Percentiles rank a stretch among this genome's conserved stretches.
phyloP scores from a whole-genome alignment of 129 eudicot genomes.

The Scalesia atractyloides region DNA sequence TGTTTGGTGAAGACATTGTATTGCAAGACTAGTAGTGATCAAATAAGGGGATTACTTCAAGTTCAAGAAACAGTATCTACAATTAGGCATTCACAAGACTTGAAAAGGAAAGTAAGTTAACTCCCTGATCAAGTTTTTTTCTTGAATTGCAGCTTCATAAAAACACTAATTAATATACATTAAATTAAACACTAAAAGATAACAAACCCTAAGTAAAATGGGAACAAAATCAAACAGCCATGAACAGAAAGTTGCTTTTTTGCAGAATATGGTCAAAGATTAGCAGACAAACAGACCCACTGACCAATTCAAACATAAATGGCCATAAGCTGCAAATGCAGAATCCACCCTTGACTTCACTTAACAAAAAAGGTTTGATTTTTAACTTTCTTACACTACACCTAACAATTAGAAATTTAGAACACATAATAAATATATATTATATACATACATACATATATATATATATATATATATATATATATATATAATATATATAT shows the following conservation, averaged over 20 bases:
- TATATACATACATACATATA: too few species aligned
- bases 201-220: background rate
- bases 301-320: conserved; percentile 14
- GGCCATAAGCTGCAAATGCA: conserved; percentile 2
- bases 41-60: conserved; percentile 12
- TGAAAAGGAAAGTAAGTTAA: background rate
- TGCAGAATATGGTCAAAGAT: conserved; percentile 22
- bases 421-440: conserved; percentile 16
- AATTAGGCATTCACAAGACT: conserved; percentile 11
- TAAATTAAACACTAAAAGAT: background rate
- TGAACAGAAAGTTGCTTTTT: background rate
- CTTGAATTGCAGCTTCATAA: conserved; percentile 29
- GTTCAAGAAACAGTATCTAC: conserved; percentile 20
- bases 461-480: too few species aligned
- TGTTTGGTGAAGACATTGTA: background rate
- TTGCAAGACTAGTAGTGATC: background rate
- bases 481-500: too few species aligned
- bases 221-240: conserved; percentile 10
- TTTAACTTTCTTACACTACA: conserved; percentile 27
- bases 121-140: conserved; percentile 15
- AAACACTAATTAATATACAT: conserved; percentile 24
- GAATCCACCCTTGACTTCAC: conserved; percentile 2
- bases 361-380: background rate
- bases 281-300: conserved; percentile 14
- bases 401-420: conserved; percentile 3